Evolutionary conservation across 192 early-diverging fungal genomes (phyloP).

Genomic region (Linnemannia hyalina): DNA sequence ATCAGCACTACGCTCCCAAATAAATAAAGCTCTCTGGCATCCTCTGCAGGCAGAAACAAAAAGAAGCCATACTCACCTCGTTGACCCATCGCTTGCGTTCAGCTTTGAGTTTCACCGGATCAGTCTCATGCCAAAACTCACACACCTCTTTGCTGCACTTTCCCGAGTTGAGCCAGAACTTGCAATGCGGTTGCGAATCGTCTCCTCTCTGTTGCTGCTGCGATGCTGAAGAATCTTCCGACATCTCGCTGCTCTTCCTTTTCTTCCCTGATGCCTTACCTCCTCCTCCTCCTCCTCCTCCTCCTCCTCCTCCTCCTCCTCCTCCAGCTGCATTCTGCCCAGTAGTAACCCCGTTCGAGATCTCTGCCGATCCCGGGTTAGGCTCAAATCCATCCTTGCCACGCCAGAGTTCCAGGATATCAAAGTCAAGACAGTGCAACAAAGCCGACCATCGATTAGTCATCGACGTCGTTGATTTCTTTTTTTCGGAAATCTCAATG

Average conservation of each 20-base stretch:
- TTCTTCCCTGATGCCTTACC: background rate
- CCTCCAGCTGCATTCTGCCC: background rate
- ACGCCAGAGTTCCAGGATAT: slow-evolving; percentile 35
- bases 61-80: slow-evolving; percentile 14
- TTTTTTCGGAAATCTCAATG: slow-evolving; percentile 42
- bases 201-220: slow-evolving; percentile 25
- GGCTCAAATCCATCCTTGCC: slow-evolving; percentile 44
- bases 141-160: slow-evolving; percentile 47
- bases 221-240: background rate
- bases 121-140: slow-evolving; percentile 48
- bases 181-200: slow-evolving; percentile 42
- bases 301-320: background rate
- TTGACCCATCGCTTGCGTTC: slow-evolving; percentile 46
- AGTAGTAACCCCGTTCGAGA: background rate
- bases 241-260: slow-evolving; percentile 16
- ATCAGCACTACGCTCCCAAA: background rate
- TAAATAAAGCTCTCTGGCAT: background rate
- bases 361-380: slow-evolving; percentile 25
- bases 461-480: background rate
- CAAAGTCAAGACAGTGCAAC: slow-evolving; percentile 44
- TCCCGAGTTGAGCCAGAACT: slow-evolving; percentile 54
- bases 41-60: background rate
- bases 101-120: slow-evolving; percentile 31
- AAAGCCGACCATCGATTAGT: slow-evolving; percentile 21
- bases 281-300: background rate